Evolutionary conservation across 257 asterid genomes (phyloP).

Genomic region (Forsythia viridissima): DNA sequence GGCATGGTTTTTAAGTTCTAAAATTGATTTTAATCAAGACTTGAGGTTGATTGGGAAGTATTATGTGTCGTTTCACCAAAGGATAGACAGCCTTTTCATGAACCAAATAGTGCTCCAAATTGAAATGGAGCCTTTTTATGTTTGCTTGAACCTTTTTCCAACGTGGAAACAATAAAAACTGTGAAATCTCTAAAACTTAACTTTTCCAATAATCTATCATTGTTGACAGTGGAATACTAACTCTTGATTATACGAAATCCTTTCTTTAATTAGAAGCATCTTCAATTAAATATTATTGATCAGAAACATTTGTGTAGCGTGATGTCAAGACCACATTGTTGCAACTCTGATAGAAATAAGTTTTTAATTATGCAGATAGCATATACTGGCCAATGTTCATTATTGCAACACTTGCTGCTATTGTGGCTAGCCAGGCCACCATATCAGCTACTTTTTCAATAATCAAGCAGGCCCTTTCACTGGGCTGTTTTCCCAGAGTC

Average conservation of each 20-base stretch:
- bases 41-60: background rate
- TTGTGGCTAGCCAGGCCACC: slow-evolving; percentile 97
- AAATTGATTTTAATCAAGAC: background rate
- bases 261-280: background rate
- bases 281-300: background rate
- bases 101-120: background rate
- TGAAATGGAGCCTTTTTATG: background rate
- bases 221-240: background rate
- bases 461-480: slow-evolving; percentile 95
- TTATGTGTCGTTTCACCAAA: background rate
- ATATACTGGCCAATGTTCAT: slow-evolving; percentile 91
- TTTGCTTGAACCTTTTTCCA: background rate
- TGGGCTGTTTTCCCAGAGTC: slow-evolving; percentile 95
- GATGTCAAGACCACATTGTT: background rate
- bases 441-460: slow-evolving; percentile 91
- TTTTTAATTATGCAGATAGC: slow-evolving; percentile 47
- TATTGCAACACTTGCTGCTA: slow-evolving; percentile 89
- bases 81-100: background rate
- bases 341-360: background rate
- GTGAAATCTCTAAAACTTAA: background rate
- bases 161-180: background rate
- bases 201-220: background rate
- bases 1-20: background rate
- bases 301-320: background rate
- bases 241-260: background rate